Conservation (phyloP, 2,329 filamentous ascomycete genomes). For the Coniella vitis region DNA sequence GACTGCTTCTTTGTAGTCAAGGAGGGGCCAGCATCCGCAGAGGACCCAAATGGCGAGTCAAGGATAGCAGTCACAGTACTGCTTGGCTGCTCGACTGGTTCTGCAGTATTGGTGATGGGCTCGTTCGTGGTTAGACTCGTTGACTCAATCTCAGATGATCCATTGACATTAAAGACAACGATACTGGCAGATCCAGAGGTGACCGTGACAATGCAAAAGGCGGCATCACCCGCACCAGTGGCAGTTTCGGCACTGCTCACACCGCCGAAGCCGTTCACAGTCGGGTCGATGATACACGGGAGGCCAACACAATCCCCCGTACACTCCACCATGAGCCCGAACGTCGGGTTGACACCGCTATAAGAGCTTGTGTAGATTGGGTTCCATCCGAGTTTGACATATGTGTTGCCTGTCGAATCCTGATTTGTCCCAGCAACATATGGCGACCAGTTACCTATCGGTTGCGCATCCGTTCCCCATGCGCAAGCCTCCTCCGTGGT, state of each 20-base stretch:
- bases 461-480: conserved; percentile 59
- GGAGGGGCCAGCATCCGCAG: no score
- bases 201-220: conserved; percentile 73
- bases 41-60: no score
- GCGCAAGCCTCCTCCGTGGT: conserved; percentile 54
- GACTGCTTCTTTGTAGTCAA: no score
- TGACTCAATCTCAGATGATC: conserved; percentile 25
- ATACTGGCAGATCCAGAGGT: conserved; percentile 63
- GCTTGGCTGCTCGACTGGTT: not conserved
- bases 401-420: conserved; percentile 57
- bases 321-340: conserved; percentile 65
- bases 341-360: conserved; percentile 52
- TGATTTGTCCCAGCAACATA: conserved; percentile 74
- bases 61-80: no score
- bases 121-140: conserved; percentile 18
- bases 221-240: conserved; percentile 58
- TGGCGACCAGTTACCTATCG: conserved; percentile 69
- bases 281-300: conserved; percentile 66
- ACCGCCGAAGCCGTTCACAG: conserved; percentile 45
- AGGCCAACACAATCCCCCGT: conserved; percentile 61
- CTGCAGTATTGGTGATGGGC: conserved; percentile 16
- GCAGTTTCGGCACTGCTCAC: conserved; percentile 49
- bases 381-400: conserved; percentile 71
- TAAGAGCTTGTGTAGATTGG: conserved; percentile 62
- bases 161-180: conserved; percentile 49